Base-by-base conservation (phyloP, 31 red algal genomes). In the Odonthalia washingtoniensis region DNA sequence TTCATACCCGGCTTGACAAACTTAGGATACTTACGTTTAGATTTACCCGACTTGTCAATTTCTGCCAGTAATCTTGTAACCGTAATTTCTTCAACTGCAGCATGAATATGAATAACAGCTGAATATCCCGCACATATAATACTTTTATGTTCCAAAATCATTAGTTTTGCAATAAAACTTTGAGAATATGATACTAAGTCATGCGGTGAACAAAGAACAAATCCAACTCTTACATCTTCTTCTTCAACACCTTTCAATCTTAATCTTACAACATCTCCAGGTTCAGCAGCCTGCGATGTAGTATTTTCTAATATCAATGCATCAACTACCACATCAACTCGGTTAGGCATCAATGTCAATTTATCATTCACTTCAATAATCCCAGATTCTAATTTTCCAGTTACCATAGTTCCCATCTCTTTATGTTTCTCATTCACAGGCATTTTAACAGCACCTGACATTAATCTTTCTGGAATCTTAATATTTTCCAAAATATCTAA, bases 121-220 rank as follows among this genome's bases (percentile, higher is more conserved):
- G 86, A 90, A 77, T 99, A 99, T 21, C 97, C 97, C 3, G 97
- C 94, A 43, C 84, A 92, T 57, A 99, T 96, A 37, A 99, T 96
- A 46, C 84, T 94, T 83, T 96, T 95, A 80, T 99, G 93, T 43
- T 99, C 97, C 46, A 96, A 80, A 52, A 99, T 89, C 88, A 96
- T 96, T 49, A 99, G 34, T 69, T 85, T 89, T 39, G 77, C 97
- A 66, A 94, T 93, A 66, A 99, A 99, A 30, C 75, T 37, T 27
- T 74, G 49, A 36, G 80, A 87, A 32, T 87, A 87, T n/a, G 84
- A 82, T 60, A 92, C 86, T 6, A 87, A 66, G 65, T 78, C 80
- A 26, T 65, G 52, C 0, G 85, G 77, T 17, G 89, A 89, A 64
- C 94, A 96, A 49, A 91, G 34, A 5, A 94, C 95, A 61, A 92